Evolutionary conservation across 2,329 filamentous ascomycete species (phyloP).

Genomic region (Sclerotinia trifoliorum): DNA sequence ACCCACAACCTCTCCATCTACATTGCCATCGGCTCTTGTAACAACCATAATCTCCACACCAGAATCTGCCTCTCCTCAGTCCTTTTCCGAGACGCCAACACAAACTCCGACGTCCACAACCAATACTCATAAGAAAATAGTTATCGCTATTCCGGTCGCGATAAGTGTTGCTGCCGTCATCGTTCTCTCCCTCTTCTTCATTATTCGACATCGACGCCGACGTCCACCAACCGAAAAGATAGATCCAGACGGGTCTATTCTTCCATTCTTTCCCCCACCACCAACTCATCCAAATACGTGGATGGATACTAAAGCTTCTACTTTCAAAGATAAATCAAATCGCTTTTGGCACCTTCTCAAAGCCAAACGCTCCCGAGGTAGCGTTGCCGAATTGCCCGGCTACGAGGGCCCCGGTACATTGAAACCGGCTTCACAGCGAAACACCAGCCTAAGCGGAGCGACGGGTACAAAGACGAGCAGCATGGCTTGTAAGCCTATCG

Average conservation of each 20-base stretch:
- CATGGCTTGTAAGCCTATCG: neutral
- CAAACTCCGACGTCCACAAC: neutral
- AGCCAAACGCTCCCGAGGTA: neutral
- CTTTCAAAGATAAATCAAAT: neutral
- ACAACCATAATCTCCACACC: neutral
- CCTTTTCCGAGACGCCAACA: neutral
- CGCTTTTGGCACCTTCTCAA: neutral
- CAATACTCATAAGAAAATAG: neutral
- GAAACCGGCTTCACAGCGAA: neutral
- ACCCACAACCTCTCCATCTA: neutral
- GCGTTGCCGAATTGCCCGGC: conserved; percentile 16
- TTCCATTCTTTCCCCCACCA: conserved; percentile 20
- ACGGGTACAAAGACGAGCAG: neutral
- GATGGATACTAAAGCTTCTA: conserved; percentile 1
- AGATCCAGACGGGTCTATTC: conserved; percentile 9
- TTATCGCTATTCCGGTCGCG: neutral
- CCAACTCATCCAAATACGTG: conserved; percentile 20
- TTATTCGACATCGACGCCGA: neutral
- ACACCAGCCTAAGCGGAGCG: neutral
- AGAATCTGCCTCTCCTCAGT: neutral
- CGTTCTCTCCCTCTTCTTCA: neutral
- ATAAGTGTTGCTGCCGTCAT: neutral
- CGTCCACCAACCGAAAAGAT: neutral
- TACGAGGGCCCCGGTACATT: conserved; percentile 4
- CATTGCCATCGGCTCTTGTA: neutral